Conservation (phyloP, 2,329 filamentous ascomycete species). For the Septoria linicola region DNA sequence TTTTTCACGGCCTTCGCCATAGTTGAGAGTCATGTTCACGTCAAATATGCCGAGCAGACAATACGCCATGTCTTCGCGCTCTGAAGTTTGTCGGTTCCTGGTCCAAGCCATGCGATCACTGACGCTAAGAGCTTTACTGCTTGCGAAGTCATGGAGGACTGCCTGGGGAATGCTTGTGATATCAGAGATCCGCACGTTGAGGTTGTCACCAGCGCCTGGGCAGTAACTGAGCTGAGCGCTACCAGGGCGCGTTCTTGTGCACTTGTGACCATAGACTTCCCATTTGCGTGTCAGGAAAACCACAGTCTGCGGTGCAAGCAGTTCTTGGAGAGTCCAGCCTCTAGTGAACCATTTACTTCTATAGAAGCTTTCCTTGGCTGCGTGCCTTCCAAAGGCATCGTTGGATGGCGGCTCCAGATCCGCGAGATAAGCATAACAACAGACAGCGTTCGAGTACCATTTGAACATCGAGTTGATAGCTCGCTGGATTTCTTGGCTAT, state of each 20-base stretch:
- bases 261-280: constrained; percentile 20
- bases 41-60: constrained; percentile 19
- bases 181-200: constrained; percentile 13
- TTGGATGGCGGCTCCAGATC: constrained; percentile 2
- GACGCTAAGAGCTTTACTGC: not conserved
- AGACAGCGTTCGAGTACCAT: constrained; percentile 19
- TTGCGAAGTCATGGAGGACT: constrained; percentile 13
- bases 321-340: no score
- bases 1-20: constrained; percentile 12
- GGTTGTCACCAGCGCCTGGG: not conserved
- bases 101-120: constrained; percentile 11
- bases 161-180: constrained; percentile 19
- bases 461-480: constrained; percentile 27
- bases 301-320: constrained; percentile 21
- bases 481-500: constrained; percentile 15
- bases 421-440: constrained; percentile 23
- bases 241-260: not conserved
- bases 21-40: constrained; percentile 13
- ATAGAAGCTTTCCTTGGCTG: constrained; percentile 1
- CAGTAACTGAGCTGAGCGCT: not conserved
- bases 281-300: constrained; percentile 23
- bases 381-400: not conserved
- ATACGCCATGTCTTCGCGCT: constrained; percentile 17
- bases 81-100: constrained; percentile 10
- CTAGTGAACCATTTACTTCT: constrained; percentile 26